A percentile compares a stretch with the other conserved stretches of the same genome.
These are phyloP conservation scores for Penicillium cinerascens DNA, from an alignment of 495 filamentous ascomycete genomes.

Conservation along the genomic window DNA sequence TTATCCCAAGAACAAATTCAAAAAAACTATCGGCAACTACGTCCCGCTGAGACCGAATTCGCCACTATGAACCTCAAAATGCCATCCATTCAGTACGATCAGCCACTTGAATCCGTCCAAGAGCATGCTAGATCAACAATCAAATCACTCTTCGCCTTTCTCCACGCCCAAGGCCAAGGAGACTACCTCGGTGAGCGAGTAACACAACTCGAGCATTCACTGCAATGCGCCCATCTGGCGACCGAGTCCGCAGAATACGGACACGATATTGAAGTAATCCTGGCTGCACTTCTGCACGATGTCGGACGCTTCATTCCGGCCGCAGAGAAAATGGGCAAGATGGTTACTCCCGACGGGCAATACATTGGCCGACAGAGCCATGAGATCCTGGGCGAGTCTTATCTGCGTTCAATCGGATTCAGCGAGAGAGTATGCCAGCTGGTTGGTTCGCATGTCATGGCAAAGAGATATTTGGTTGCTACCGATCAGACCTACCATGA, in stretches of 20 bases:
- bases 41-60: neutral
- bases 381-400: constrained; percentile 36
- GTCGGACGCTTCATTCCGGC: constrained; percentile 40
- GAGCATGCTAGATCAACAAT: constrained; percentile 15
- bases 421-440: constrained; percentile 34
- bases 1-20: no score
- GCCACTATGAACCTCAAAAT: constrained; percentile 15
- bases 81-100: neutral
- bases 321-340: constrained; percentile 24
- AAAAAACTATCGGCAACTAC: neutral
- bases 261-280: constrained; percentile 30
- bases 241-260: constrained; percentile 15
- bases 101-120: constrained; percentile 4
- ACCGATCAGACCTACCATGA: constrained; percentile 37
- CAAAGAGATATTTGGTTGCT: constrained; percentile 41
- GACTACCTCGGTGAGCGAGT: constrained; percentile 38
- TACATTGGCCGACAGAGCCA: constrained; percentile 38
- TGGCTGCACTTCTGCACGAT: constrained; percentile 41
- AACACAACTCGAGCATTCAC: constrained; percentile 42
- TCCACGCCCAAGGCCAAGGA: constrained; percentile 23
- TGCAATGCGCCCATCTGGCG: constrained; percentile 41
- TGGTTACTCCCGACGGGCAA: constrained; percentile 19
- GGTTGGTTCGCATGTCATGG: constrained; percentile 41
- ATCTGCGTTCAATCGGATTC: constrained; percentile 36
- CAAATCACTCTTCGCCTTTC: constrained; percentile 19